Evolutionary conservation across 2,329 filamentous ascomycete genomes (phyloP).

Genomic region (Pochonia chlamydosporia): DNA sequence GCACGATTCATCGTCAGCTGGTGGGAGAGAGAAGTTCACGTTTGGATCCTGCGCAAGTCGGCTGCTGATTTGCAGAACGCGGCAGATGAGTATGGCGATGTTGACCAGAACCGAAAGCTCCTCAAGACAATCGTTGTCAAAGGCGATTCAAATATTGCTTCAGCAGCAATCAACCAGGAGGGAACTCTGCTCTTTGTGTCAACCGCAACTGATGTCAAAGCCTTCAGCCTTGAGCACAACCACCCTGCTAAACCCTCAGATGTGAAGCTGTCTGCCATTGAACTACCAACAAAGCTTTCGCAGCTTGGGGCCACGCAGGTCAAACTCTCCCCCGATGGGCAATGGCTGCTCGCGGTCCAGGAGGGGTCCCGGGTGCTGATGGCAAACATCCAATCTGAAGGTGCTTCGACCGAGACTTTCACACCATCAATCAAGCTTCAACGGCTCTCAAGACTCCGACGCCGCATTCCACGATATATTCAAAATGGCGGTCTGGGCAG

Average conservation of each 20-base stretch:
- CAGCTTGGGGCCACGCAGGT: slow-evolving; percentile 63
- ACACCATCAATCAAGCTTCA: slow-evolving; percentile 30
- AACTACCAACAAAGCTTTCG: slow-evolving; percentile 52
- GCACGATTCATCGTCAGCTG: slow-evolving; percentile 78
- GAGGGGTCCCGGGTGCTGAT: slow-evolving; percentile 54
- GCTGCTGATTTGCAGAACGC: slow-evolving; percentile 39
- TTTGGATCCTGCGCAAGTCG: slow-evolving; percentile 61
- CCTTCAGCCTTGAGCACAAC: slow-evolving; percentile 62
- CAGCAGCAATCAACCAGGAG: slow-evolving; percentile 63
- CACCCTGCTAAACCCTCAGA: slow-evolving; percentile 46
- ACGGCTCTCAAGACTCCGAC: slow-evolving; percentile 46
- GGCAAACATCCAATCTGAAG: slow-evolving; percentile 20
- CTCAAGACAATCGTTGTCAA: slow-evolving; percentile 63
- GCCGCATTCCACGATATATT: slow-evolving; percentile 47
- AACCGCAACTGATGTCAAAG: slow-evolving; percentile 67
- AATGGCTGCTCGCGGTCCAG: slow-evolving; percentile 63
- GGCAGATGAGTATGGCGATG: slow-evolving; percentile 32
- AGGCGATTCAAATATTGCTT: slow-evolving; percentile 79
- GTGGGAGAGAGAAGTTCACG: slow-evolving; percentile 83
- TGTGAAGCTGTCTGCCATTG: slow-evolving; percentile 65
- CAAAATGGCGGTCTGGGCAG: slow-evolving; percentile 62
- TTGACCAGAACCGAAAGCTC: slow-evolving; percentile 54
- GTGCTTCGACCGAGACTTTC: slow-evolving; percentile 11
- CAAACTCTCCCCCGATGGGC: slow-evolving; percentile 62
- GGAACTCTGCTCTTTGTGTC: slow-evolving; percentile 72